A percentile compares a stretch with the other conserved stretches of the same genome.
These are phyloP conservation scores for Botrytis deweyae DNA, from an alignment of 2,329 filamentous ascomycete genomes.

Conservation along the genomic window DNA sequence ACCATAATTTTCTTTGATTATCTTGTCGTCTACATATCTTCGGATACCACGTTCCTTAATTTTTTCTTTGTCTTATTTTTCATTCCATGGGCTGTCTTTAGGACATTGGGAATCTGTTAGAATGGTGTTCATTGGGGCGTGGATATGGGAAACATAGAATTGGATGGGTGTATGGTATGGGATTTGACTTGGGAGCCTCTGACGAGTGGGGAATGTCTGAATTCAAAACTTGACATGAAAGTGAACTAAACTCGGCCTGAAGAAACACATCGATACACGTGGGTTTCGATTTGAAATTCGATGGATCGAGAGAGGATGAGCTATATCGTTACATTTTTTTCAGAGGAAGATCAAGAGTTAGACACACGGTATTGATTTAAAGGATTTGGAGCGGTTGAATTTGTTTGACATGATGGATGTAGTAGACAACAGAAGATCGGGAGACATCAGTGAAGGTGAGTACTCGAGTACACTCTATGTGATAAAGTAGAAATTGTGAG, in stretches of 20 bases:
- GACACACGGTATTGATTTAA: neutral
- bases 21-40: slow-evolving; percentile 1
- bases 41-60: neutral
- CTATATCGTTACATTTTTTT: neutral
- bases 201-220: neutral
- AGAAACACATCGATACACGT: neutral
- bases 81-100: neutral
- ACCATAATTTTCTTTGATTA: slow-evolving; percentile 13
- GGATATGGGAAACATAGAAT: slow-evolving; percentile 13
- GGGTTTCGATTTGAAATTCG: neutral
- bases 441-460: neutral
- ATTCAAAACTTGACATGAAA: neutral
- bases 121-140: neutral
- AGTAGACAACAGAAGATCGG: too few relatives aligned
- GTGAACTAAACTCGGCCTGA: neutral
- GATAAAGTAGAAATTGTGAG: neutral
- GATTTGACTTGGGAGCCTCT: slow-evolving; percentile 2
- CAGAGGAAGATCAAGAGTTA: neutral
- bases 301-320: neutral
- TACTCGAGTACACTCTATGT: neutral
- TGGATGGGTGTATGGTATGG: slow-evolving; percentile 9
- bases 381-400: neutral
- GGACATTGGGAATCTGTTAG: neutral
- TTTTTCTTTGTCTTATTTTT: neutral
- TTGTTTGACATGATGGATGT: neutral